phyloP scores from a whole-genome alignment of 371 early-diverging fungal species.

The Zychaea mexicana region DNA sequence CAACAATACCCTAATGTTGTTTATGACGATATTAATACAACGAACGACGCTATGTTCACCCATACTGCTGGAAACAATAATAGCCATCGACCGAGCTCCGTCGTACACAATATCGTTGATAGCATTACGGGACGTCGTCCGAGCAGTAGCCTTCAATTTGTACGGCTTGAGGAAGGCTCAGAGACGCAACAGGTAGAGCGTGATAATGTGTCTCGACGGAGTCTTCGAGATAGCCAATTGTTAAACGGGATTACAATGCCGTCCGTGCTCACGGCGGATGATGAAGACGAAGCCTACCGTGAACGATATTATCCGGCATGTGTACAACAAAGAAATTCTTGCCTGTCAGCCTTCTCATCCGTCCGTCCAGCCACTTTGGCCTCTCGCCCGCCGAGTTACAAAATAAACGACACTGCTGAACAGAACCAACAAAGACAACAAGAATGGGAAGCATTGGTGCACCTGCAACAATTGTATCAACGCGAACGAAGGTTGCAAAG shows the following conservation, averaged over 20 bases:
- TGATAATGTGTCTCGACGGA: not conserved
- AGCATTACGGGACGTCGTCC: not conserved
- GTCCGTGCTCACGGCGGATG: too few relatives aligned
- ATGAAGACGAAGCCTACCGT: not conserved
- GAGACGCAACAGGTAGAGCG: not conserved
- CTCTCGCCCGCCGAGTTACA: slow-evolving; percentile 5
- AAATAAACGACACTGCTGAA: not conserved
- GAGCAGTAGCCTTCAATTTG: not conserved
- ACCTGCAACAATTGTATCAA: not conserved
- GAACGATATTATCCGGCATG: not conserved
- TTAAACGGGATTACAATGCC: not conserved
- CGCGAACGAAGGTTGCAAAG: not conserved
- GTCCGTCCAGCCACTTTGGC: not conserved
- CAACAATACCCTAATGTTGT: not conserved
- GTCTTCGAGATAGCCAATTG: not conserved
- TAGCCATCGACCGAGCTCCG: not conserved
- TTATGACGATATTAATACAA: too few relatives aligned
- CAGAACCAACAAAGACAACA: not conserved
- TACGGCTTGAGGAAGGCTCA: not conserved
- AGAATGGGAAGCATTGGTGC: not conserved
- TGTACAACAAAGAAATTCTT: not conserved
- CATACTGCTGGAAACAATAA: not conserved
- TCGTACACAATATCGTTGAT: not conserved
- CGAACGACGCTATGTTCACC: too few relatives aligned
- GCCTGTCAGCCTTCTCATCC: not conserved